phyloP scores from a whole-genome alignment of 2,329 filamentous ascomycete species.

The Epichloe scottii region DNA sequence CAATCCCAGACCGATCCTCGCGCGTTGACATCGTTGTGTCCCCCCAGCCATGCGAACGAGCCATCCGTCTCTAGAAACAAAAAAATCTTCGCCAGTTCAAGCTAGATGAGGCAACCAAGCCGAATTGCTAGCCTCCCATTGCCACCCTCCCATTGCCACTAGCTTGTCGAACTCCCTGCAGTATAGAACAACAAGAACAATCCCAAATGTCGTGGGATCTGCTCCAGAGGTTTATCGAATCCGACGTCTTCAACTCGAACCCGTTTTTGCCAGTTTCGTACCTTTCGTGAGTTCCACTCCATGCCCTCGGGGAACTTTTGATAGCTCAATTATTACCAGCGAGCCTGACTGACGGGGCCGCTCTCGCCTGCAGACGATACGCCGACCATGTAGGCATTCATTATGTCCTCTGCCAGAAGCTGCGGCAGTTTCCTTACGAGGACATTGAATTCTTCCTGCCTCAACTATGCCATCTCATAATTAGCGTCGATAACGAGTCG shows the following conservation, averaged over 20 bases:
- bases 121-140: slow-evolving; percentile 3
- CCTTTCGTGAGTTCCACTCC: slow-evolving; percentile 55
- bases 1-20: not conserved
- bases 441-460: slow-evolving; percentile 89
- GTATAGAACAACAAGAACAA: not conserved
- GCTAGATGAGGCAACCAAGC: slow-evolving; percentile 12
- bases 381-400: slow-evolving; percentile 83
- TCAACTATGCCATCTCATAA: slow-evolving; percentile 76
- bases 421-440: slow-evolving; percentile 79
- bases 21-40: not conserved
- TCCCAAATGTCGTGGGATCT: slow-evolving; percentile 67
- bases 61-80: slow-evolving; percentile 7
- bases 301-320: not conserved
- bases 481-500: slow-evolving; percentile 81
- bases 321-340: not conserved
- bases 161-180: not conserved
- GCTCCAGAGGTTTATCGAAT: slow-evolving; percentile 82
- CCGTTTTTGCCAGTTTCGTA: slow-evolving; percentile 82
- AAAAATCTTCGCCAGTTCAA: slow-evolving; percentile 7
- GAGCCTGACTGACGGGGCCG: not conserved
- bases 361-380: slow-evolving; percentile 50
- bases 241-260: slow-evolving; percentile 86
- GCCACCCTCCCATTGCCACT: slow-evolving; percentile 7
- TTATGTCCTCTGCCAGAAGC: slow-evolving; percentile 78
- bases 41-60: slow-evolving; percentile 12